Conservation (phyloP, 495 filamentous ascomycete genomes). For the Podospora fimiseda region DNA sequence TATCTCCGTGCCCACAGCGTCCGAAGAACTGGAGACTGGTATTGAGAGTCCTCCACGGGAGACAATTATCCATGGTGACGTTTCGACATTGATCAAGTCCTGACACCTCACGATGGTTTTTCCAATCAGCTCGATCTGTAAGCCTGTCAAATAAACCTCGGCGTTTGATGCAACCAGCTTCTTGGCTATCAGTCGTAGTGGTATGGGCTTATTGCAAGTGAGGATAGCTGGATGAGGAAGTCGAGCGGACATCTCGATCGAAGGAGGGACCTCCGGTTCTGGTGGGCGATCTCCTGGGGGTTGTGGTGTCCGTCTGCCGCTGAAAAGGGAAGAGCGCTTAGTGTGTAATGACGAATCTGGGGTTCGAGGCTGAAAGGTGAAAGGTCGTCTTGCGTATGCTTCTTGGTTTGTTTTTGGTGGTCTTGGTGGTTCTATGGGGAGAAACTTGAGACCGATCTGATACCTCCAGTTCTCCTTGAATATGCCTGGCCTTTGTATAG, state of each 20-base stretch:
- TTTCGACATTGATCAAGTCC: constrained; percentile 58
- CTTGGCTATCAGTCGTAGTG: constrained; percentile 69
- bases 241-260: constrained; percentile 64
- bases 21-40: constrained; percentile 51
- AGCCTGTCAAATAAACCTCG: constrained; percentile 62
- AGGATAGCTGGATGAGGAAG: constrained; percentile 84
- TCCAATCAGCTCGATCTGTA: constrained; percentile 77
- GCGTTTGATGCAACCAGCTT: constrained; percentile 61
- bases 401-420: constrained; percentile 62
- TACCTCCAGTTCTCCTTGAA: constrained; percentile 79
- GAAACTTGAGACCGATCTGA: constrained; percentile 62
- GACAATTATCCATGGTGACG: constrained; percentile 60
- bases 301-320: constrained; percentile 4
- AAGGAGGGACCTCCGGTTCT: constrained; percentile 26
- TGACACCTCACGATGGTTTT: constrained; percentile 72
- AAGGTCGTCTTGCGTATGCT: constrained; percentile 73
- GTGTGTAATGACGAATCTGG: constrained; percentile 13
- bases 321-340: constrained; percentile 51
- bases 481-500: constrained; percentile 71
- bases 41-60: constrained; percentile 60
- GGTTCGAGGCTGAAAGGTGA: constrained; percentile 55
- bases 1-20: constrained; percentile 58
- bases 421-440: constrained; percentile 86
- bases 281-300: background rate
- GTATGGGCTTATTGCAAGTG: constrained; percentile 79